A percentile compares a stretch with the other conserved stretches of the same genome.
phyloP scores from a whole-genome alignment of 192 early-diverging fungal genomes.

The Backusella sp. region DNA sequence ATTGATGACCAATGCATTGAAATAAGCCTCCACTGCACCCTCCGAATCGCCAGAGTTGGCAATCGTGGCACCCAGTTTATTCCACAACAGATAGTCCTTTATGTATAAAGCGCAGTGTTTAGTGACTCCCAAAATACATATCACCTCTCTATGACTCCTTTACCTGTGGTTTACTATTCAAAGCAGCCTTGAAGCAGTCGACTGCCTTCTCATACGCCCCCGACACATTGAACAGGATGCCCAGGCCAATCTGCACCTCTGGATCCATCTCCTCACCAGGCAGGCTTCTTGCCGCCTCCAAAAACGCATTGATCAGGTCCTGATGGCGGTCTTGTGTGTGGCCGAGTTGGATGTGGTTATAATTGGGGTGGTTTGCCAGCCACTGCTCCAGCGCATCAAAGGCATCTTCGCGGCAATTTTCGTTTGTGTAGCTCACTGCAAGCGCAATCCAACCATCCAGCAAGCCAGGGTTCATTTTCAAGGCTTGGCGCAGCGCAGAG shows the following conservation, averaged over 20 bases:
- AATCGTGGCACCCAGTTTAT: conserved; percentile 94
- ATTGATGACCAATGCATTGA: conserved; percentile 89
- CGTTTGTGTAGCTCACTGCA: conserved; percentile 93
- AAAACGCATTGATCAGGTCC: conserved; percentile 68
- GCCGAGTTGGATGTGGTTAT: conserved; percentile 46
- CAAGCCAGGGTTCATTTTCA: conserved; percentile 66
- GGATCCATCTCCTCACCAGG: conserved; percentile 77
- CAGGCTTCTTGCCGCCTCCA: conserved; percentile 69
- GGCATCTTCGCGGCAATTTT: conserved; percentile 76
- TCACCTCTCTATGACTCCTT: neutral
- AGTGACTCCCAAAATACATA: neutral
- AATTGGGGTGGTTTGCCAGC: conserved; percentile 72
- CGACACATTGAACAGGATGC: conserved; percentile 92
- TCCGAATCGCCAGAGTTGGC: conserved; percentile 80
- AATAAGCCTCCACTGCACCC: conserved; percentile 92
- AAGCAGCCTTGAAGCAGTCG: conserved; percentile 94
- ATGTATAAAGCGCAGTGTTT: neutral
- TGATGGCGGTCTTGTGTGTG: conserved; percentile 56
- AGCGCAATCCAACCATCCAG: conserved; percentile 85
- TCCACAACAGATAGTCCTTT: conserved; percentile 94
- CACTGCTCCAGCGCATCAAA: conserved; percentile 89
- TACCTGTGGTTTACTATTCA: conserved; percentile 72
- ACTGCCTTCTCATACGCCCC: conserved; percentile 93
- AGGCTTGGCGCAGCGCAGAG: conserved; percentile 77
- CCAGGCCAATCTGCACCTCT: conserved; percentile 93